Conservation (phyloP, 768 basidiomycete genomes). For the Lepiota brunneoincarnata region DNA sequence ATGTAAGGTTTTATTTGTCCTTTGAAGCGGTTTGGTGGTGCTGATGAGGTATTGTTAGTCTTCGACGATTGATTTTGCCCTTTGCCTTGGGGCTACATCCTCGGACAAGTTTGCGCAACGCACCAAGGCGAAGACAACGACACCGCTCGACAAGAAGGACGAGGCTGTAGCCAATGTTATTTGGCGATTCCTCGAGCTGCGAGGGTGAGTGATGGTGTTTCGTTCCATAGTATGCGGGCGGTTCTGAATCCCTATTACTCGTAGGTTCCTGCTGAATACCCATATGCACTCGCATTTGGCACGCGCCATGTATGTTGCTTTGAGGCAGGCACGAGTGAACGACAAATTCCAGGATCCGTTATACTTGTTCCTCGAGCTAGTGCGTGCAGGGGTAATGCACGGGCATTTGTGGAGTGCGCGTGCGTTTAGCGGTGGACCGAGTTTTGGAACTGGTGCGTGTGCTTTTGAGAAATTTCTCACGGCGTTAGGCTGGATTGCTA, state of each 20-base stretch:
- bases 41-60: conserved; percentile 50
- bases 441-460: conserved; percentile 81
- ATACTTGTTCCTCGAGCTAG: conserved; percentile 92
- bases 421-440: conserved; percentile 92
- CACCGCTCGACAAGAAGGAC: conserved; percentile 91
- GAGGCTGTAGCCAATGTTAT: conserved; percentile 98
- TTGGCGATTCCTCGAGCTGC: conserved; percentile 94
- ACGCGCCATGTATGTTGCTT: conserved; percentile 84
- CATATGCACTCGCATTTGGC: conserved; percentile 90
- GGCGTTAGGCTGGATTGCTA: background rate
- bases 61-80: conserved; percentile 93
- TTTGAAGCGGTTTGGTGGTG: conserved; percentile 11
- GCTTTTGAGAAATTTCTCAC: conserved; percentile 11
- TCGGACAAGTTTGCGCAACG: conserved; percentile 77
- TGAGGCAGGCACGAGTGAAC: conserved; percentile 77
- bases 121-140: conserved; percentile 67
- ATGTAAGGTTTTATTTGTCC: conserved; percentile 56
- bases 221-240: conserved; percentile 2
- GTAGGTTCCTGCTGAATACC: conserved; percentile 82
- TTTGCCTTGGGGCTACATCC: conserved; percentile 90
- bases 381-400: conserved; percentile 96
- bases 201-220: conserved; percentile 64
- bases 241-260: conserved; percentile 14
- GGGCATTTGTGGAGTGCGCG: conserved; percentile 87
- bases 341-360: conserved; percentile 99